A percentile compares a stretch with the other conserved stretches of the same genome.
Conservation (phyloP, 805 yeast genomes). For the Scheffersomyces lignosus region DNA sequence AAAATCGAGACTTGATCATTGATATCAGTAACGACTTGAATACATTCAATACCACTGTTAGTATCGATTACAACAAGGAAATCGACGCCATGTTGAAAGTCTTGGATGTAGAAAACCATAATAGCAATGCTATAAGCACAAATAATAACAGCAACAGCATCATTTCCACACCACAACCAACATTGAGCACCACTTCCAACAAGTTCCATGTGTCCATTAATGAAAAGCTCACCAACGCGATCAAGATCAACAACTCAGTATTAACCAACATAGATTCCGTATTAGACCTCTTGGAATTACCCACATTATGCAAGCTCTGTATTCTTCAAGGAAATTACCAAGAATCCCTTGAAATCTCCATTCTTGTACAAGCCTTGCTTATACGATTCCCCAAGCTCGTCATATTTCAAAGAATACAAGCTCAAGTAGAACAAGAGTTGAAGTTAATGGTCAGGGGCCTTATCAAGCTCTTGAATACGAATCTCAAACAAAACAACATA, state of each 20-base stretch:
- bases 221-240: conserved; percentile 20
- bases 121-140: background rate
- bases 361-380: conserved; percentile 66
- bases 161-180: no score
- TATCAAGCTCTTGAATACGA: conserved; percentile 67
- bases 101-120: conserved; percentile 7
- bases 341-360: conserved; percentile 82
- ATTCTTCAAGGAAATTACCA: conserved; percentile 84
- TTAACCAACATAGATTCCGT: conserved; percentile 67
- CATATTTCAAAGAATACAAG: conserved; percentile 50
- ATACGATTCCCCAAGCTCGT: conserved; percentile 65
- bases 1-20: conserved; percentile 47
- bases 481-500: conserved; percentile 74
- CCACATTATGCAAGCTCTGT: conserved; percentile 80
- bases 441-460: conserved; percentile 70
- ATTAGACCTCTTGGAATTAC: conserved; percentile 78
- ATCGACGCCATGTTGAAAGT: conserved; percentile 13
- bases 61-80: conserved; percentile 13
- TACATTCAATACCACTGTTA: conserved; percentile 23
- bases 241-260: conserved; percentile 33
- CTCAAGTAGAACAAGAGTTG: conserved; percentile 54
- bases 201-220: conserved; percentile 17
- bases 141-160: conserved; percentile 20
- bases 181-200: conserved; percentile 8
- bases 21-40: conserved; percentile 36